Evolutionary conservation across 768 basidiomycete genomes (phyloP).

Genomic region (Lepiota venenata): DNA sequence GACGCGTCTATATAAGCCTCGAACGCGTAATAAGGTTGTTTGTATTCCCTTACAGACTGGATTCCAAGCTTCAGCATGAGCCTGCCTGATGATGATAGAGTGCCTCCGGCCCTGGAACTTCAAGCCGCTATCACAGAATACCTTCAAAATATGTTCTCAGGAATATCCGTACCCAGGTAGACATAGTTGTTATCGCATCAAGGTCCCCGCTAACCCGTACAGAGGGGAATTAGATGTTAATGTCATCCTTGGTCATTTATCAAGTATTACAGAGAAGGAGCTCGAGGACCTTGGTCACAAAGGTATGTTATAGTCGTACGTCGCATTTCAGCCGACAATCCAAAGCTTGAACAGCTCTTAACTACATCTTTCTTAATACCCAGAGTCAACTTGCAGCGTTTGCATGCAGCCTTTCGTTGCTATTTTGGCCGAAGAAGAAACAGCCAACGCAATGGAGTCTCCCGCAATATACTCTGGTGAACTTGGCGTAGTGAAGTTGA

Average conservation of each 20-base stretch:
- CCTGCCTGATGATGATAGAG: no score
- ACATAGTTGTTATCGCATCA: no score
- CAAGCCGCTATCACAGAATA: no score
- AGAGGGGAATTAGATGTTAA: background rate
- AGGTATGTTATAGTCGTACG: conserved; percentile 34
- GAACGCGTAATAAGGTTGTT: background rate
- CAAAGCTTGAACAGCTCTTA: background rate
- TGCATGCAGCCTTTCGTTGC: conserved; percentile 70
- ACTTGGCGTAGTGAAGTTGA: conserved; percentile 65
- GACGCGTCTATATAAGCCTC: conserved; percentile 1
- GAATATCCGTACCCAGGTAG: no score
- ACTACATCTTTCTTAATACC: background rate
- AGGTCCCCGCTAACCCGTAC: no score
- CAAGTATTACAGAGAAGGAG: conserved; percentile 39
- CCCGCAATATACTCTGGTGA: conserved; percentile 70
- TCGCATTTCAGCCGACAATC: no score
- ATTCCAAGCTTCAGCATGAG: no score
- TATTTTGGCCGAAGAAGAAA: conserved; percentile 71
- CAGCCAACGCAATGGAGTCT: conserved; percentile 71
- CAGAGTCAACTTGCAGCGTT: conserved; percentile 74
- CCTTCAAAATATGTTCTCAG: no score
- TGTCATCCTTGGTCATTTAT: conserved; percentile 18
- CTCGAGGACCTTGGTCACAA: conserved; percentile 42
- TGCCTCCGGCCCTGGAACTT: no score
- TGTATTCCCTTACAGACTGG: background rate